Percentiles rank a stretch among this genome's conserved stretches.
Conservation (phyloP, 441 rosid species). For the Hypseocharis bilobata region DNA sequence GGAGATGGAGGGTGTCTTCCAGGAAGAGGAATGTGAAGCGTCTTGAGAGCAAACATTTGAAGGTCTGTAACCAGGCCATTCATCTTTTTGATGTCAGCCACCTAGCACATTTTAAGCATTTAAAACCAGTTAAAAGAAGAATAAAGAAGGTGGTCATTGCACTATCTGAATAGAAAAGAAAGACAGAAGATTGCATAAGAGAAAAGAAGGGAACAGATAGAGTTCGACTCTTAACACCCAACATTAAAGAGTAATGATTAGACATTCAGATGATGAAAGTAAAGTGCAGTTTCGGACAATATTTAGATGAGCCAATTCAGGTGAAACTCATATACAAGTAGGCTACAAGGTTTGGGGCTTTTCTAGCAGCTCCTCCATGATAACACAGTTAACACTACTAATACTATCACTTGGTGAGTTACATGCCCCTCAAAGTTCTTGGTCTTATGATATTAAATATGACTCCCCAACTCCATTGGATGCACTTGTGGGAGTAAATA, state of each 20-base stretch:
- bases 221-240: neutral
- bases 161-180: neutral
- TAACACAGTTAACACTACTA: neutral
- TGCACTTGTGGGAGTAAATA: too few relatives aligned
- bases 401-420: too few relatives aligned
- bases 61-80: slow-evolving; percentile 58
- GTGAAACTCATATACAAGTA: neutral
- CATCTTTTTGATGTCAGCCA: slow-evolving; percentile 56
- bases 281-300: neutral
- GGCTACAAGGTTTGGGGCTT: too few relatives aligned
- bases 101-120: slow-evolving; percentile 28
- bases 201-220: neutral
- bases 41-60: slow-evolving; percentile 65
- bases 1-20: slow-evolving; percentile 69
- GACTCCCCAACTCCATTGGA: too few relatives aligned
- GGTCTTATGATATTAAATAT: too few relatives aligned
- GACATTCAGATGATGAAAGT: neutral
- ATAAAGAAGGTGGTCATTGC: too few relatives aligned
- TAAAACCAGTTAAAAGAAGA: neutral
- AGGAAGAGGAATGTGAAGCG: slow-evolving; percentile 56
- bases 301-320: neutral
- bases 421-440: too few relatives aligned
- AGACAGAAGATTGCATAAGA: too few relatives aligned
- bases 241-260: too few relatives aligned
- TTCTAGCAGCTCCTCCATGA: too few relatives aligned